phyloP scores from a whole-genome alignment of 1,139 yeast species.

The Suhomyces bolitotheri region DNA sequence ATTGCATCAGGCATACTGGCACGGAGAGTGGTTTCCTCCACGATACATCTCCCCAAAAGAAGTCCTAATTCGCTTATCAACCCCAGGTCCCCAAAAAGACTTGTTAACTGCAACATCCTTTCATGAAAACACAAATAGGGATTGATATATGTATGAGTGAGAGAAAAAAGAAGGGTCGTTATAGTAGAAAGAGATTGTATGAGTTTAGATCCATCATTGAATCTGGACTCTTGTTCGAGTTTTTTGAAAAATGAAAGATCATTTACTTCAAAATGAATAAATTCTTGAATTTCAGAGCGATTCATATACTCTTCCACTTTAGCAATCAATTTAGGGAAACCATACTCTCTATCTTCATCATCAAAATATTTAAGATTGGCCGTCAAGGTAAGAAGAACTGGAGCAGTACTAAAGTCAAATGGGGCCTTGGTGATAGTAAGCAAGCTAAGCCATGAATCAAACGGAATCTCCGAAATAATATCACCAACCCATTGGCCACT shows the following conservation, averaged over 20 bases:
- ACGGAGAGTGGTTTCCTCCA: conserved; percentile 59
- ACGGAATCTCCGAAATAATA: conserved; percentile 40
- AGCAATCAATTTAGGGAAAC: conserved; percentile 33
- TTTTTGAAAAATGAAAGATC: conserved; percentile 27
- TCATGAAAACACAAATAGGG: conserved; percentile 50
- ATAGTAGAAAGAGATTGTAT: conserved; percentile 36
- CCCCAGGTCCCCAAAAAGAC: conserved; percentile 36
- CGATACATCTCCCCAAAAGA: conserved; percentile 49
- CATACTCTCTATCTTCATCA: conserved; percentile 55
- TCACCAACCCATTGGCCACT: conserved; percentile 51
- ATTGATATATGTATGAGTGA: conserved; percentile 57
- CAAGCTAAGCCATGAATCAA: conserved; percentile 46
- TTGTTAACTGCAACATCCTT: conserved; percentile 48
- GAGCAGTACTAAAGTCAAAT: conserved; percentile 59
- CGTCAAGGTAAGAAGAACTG: conserved; percentile 52
- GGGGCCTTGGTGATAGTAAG: conserved; percentile 53
- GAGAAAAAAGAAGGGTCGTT: conserved; percentile 42
- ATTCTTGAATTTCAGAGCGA: conserved; percentile 15
- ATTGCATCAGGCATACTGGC: conserved; percentile 48
- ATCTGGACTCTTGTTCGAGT: conserved; percentile 14
- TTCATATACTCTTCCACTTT: conserved; percentile 13
- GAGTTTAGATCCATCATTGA: conserved; percentile 30
- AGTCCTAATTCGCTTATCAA: conserved; percentile 37
- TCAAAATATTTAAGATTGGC: conserved; percentile 59
- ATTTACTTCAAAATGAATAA: conserved; percentile 13